phyloP scores from a whole-genome alignment of 371 early-diverging fungal species.

The Mycotypha africana region DNA sequence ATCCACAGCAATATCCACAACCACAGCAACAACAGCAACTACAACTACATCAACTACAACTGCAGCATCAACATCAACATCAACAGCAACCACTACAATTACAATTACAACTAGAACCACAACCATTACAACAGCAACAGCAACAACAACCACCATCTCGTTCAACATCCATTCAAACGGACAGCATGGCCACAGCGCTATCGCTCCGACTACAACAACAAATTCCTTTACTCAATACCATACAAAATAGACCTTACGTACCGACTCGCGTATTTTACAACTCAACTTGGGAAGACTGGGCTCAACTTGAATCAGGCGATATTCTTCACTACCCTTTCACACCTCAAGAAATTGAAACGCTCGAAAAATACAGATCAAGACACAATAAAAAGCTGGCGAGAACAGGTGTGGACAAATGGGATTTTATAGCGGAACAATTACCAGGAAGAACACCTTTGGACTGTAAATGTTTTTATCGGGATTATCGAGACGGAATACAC shows the following conservation, averaged over 20 bases:
- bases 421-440: slow-evolving; percentile 12
- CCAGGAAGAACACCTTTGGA: slow-evolving; percentile 26
- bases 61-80: background rate
- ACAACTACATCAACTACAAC: background rate
- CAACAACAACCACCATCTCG: too few species aligned
- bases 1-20: too few species aligned
- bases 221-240: too few species aligned
- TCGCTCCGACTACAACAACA: too few species aligned
- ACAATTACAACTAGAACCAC: background rate
- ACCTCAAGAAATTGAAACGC: background rate
- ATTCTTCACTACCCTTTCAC: slow-evolving; percentile 34
- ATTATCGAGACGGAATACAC: slow-evolving; percentile 4
- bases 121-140: too few species aligned
- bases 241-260: slow-evolving; percentile 26
- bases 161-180: too few species aligned
- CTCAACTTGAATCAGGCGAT: slow-evolving; percentile 27
- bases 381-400: background rate
- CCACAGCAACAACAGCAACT: background rate
- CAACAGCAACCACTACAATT: background rate
- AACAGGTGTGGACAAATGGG: slow-evolving; percentile 13
- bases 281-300: slow-evolving; percentile 44
- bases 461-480: slow-evolving; percentile 22
- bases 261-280: slow-evolving; percentile 27
- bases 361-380: background rate
- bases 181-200: too few species aligned